A percentile compares a stretch with the other conserved stretches of the same genome.
Conservation (phyloP, 192 early-diverging fungal species). For the Phycomyces blakesleeanus region DNA sequence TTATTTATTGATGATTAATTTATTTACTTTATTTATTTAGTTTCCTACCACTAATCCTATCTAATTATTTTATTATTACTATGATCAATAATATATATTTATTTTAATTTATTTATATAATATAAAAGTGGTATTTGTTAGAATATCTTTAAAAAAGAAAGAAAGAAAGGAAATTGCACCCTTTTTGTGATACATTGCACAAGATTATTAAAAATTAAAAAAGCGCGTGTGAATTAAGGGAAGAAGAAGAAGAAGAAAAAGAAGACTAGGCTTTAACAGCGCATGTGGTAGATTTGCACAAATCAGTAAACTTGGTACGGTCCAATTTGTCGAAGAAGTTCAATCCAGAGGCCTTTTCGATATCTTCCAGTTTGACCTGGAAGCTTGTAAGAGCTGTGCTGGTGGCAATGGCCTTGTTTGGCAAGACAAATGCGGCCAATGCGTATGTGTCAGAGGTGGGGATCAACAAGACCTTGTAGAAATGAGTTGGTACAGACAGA, state of each 20-base stretch:
- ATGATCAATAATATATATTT: too few species aligned
- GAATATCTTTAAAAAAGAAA: too few species aligned
- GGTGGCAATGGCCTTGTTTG: slow-evolving; percentile 69
- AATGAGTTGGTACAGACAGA: slow-evolving; percentile 60
- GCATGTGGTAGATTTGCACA: slow-evolving; percentile 16
- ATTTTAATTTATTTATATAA: too few species aligned
- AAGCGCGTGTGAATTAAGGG: background rate
- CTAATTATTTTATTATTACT: background rate
- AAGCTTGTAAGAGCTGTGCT: slow-evolving; percentile 58
- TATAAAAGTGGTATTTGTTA: background rate
- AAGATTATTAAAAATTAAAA: background rate
- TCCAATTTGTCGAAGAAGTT: slow-evolving; percentile 49
- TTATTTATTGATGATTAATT: too few species aligned
- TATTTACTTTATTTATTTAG: too few species aligned
- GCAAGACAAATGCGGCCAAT: slow-evolving; percentile 74
- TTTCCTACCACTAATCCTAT: too few species aligned
- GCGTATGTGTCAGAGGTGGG: slow-evolving; percentile 37
- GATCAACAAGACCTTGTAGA: slow-evolving; percentile 44
- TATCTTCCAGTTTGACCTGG: slow-evolving; percentile 61
- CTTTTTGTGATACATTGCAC: too few species aligned
- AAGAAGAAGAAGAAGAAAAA: too few species aligned
- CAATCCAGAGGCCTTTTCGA: slow-evolving; percentile 66
- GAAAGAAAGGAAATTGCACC: too few species aligned
- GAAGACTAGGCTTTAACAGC: slow-evolving; percentile 5
- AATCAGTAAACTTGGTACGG: slow-evolving; percentile 6